Conservation (phyloP, 2,329 filamentous ascomycete species). For the Pseudogymnoascus sp. region DNA sequence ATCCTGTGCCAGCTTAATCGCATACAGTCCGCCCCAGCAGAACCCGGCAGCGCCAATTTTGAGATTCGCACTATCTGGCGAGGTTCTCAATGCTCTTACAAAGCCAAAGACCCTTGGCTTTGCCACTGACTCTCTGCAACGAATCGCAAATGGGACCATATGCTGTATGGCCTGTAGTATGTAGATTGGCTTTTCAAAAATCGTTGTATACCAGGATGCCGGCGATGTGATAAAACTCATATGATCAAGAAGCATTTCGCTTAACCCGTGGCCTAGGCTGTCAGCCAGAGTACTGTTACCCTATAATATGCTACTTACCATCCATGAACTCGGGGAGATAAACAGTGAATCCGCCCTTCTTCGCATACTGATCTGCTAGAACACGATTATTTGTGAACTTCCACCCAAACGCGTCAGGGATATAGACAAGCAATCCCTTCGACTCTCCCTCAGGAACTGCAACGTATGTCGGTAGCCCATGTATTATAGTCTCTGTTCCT, state of each 20-base stretch:
- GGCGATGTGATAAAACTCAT: constrained; percentile 19
- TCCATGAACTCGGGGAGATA: constrained; percentile 46
- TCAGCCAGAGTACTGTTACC: neutral
- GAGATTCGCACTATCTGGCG: constrained; percentile 21
- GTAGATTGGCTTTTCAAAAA: constrained; percentile 30
- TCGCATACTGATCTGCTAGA: constrained; percentile 41
- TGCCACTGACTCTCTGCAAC: constrained; percentile 22
- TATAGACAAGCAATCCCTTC: constrained; percentile 39
- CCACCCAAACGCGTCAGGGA: constrained; percentile 45
- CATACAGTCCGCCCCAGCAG: constrained; percentile 55
- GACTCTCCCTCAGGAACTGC: constrained; percentile 28
- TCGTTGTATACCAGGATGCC: constrained; percentile 16
- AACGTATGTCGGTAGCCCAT: constrained; percentile 38
- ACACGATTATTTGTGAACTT: constrained; percentile 39
- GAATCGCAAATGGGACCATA: constrained; percentile 23
- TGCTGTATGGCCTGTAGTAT: constrained; percentile 40
- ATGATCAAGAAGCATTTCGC: constrained; percentile 11
- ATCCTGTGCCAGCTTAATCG: constrained; percentile 39
- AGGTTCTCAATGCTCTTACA: constrained; percentile 29
- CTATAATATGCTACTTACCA: constrained; percentile 25
- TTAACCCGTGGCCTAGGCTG: constrained; percentile 16
- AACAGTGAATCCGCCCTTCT: constrained; percentile 35
- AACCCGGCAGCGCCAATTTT: constrained; percentile 49
- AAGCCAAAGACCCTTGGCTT: constrained; percentile 32
- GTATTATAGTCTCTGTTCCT: constrained; percentile 33